These are phyloP conservation scores for Aquanectria penicillioides DNA, from an alignment of 2,329 filamentous ascomycete genomes.

Conservation along the genomic window DNA sequence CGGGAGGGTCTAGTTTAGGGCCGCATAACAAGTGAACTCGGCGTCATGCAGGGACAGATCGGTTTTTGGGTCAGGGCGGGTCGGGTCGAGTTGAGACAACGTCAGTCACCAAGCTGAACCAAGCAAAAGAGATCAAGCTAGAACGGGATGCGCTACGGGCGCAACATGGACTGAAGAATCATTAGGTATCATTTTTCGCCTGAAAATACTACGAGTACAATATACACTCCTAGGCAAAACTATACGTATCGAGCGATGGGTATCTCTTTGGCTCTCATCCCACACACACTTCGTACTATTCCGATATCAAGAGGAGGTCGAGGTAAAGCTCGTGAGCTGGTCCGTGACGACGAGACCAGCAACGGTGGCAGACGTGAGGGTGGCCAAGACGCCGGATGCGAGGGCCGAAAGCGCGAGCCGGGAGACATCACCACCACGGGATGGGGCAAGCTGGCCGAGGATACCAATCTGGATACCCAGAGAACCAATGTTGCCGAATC, in stretches of 20 bases:
- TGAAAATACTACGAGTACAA: slow-evolving; percentile 14
- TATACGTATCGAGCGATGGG: background rate
- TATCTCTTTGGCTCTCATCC: slow-evolving; percentile 5
- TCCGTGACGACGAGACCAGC: slow-evolving; percentile 78
- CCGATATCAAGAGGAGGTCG: background rate
- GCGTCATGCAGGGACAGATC: too few relatives aligned
- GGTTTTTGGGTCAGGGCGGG: too few relatives aligned
- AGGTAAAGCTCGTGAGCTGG: slow-evolving; percentile 41
- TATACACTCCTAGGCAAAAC: slow-evolving; percentile 5
- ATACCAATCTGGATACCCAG: slow-evolving; percentile 92
- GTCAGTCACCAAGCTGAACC: too few relatives aligned
- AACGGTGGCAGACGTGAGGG: slow-evolving; percentile 80
- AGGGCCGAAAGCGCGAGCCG: slow-evolving; percentile 80
- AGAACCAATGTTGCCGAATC: slow-evolving; percentile 87
- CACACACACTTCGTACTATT: background rate
- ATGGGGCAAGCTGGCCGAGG: slow-evolving; percentile 81
- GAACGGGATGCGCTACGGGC: too few relatives aligned
- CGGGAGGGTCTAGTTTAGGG: too few relatives aligned
- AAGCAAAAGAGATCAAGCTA: too few relatives aligned
- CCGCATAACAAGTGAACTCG: too few relatives aligned
- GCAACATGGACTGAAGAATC: too few relatives aligned
- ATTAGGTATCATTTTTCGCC: slow-evolving; percentile 16
- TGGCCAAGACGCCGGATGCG: slow-evolving; percentile 80
- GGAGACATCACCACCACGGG: slow-evolving; percentile 78
- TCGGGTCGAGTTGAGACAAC: too few relatives aligned